Base-by-base conservation (phyloP, 2,329 filamentous ascomycete genomes). In the Metarhizium album region DNA sequence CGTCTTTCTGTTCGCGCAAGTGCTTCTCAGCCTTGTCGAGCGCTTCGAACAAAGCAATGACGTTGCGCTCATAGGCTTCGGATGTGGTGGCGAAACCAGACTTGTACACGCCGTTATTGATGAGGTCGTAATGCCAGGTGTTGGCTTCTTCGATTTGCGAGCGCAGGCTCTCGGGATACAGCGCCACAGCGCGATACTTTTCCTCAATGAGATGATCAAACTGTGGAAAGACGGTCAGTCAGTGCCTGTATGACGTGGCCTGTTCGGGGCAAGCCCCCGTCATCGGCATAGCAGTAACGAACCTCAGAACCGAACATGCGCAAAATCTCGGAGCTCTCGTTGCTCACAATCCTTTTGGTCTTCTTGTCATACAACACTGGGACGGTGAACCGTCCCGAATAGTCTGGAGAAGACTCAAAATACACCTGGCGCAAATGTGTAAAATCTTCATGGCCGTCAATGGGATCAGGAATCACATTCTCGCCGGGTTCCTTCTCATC, bases 251-350 rank as follows among this genome's bases (percentile, higher is more conserved):
- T 9, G 7, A 20, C 0, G 16, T 20, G 14, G 11, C 33, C 11
- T 35, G 33, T 5, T 13, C 14, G 11, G 16, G 37, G 6, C 16
- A 40, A 16, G 20, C 37, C n/a, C 4, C 4, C 6, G 16, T 16
- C 4, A n/a, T 38, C 16, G 38, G 22, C 6, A 24, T 5, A 24
- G 8, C 8, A 14, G 8, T 20, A 14, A 51, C 63, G 18, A 48
- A 89, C 89, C 61, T 82, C 87, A 42, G 76, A 77, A 64, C 87
- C 87, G 54, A 96, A 74, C 87, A 95, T 95, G 63, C 90, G 83
- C 65, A 95, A 83, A 64, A 96, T 95, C 71, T 96, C 90, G 58
- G 84, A 83, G 67, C 86, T 89, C 76, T 95, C 90, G 59, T 96
- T 96, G 78, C 78, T 93, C 55, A 95, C 90, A 62, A 95, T 94